A percentile compares a stretch with the other conserved stretches of the same genome.
phyloP scores from a whole-genome alignment of 1,284 basidiomycete genomes.

The Mycena sp. region DNA sequence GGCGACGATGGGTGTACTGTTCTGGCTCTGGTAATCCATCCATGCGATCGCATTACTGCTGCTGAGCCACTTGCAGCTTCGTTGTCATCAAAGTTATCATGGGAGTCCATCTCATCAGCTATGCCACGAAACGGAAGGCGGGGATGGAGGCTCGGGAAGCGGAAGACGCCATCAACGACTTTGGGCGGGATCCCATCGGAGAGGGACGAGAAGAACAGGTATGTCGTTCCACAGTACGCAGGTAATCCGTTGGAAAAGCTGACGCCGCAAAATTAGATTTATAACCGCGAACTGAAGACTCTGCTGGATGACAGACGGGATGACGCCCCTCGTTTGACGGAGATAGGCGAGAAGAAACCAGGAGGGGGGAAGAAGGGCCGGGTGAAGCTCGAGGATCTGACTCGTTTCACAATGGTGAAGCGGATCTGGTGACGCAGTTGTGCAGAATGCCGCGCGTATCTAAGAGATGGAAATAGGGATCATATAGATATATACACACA shows the following conservation, averaged over 20 bases:
- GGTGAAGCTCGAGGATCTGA: constrained; percentile 86
- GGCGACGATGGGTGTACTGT: constrained; percentile 72
- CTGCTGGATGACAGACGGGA: constrained; percentile 78
- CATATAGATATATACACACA: neutral
- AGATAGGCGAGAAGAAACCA: constrained; percentile 73
- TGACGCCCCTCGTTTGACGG: constrained; percentile 73
- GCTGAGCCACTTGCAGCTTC: constrained; percentile 57
- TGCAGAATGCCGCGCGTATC: constrained; percentile 15
- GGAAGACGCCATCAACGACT: constrained; percentile 84
- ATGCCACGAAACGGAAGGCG: constrained; percentile 79
- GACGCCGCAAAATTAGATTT: constrained; percentile 59
- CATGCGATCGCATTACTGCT: constrained; percentile 3
- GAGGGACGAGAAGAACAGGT: constrained; percentile 89
- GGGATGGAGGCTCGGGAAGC: constrained; percentile 82
- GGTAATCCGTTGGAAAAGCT: neutral
- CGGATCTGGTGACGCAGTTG: constrained; percentile 78
- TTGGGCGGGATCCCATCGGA: constrained; percentile 87
- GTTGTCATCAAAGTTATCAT: constrained; percentile 90
- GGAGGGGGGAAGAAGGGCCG: constrained; percentile 69
- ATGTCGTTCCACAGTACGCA: constrained; percentile 42
- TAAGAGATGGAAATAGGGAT: neutral
- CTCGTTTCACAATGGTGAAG: constrained; percentile 94
- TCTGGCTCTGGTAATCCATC: constrained; percentile 82
- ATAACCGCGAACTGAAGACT: constrained; percentile 83
- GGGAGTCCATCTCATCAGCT: constrained; percentile 88